Evolutionary conservation across 2,329 filamentous ascomycete species (phyloP).

Genomic region (Colletotrichum caudatum): DNA sequence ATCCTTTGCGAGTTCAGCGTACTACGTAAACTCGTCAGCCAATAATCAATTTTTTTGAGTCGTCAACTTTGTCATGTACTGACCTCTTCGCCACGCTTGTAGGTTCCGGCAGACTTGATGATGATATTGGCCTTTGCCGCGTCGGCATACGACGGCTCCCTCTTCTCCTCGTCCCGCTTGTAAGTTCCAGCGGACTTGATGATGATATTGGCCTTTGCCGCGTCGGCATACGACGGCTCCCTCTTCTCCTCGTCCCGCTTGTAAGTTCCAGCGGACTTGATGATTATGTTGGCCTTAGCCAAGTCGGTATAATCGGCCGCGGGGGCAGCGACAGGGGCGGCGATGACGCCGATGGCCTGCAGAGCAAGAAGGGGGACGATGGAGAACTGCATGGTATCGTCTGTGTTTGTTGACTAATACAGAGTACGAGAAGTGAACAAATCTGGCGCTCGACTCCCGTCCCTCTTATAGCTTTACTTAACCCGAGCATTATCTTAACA

Average conservation of each 20-base stretch:
- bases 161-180: conserved; percentile 1
- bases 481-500: too few species aligned
- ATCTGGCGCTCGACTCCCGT: neutral
- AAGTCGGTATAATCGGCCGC: conserved; percentile 16
- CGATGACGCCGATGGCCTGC: conserved; percentile 30
- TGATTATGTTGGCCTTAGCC: conserved; percentile 11
- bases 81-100: conserved; percentile 27
- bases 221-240: too few species aligned
- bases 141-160: too few species aligned
- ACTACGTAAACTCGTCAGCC: neutral
- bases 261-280: conserved; percentile 26
- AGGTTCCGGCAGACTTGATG: conserved; percentile 26
- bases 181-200: conserved; percentile 28
- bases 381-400: conserved; percentile 23
- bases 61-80: neutral
- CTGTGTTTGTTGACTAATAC: neutral
- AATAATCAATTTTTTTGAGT: too few species aligned
- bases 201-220: neutral
- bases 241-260: conserved; percentile 2
- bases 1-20: conserved; percentile 20
- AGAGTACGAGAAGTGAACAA: too few species aligned
- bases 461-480: neutral
- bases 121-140: too few species aligned
- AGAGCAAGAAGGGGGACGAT: conserved; percentile 17
- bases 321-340: conserved; percentile 20